phyloP scores from a whole-genome alignment of 441 rosid species.

The Populus hybrid region DNA sequence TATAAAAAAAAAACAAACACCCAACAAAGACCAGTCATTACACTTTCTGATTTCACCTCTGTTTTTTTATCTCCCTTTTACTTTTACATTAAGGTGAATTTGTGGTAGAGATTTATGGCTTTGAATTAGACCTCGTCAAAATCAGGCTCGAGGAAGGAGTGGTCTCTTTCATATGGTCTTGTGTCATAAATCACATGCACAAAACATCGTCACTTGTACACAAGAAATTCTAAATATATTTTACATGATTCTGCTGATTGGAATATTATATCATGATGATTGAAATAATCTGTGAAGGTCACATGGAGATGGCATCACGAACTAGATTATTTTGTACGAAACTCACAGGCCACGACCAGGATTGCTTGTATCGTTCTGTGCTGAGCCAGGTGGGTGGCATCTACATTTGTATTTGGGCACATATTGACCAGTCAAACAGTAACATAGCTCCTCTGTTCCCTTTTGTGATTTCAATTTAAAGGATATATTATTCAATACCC shows the following conservation, averaged over 20 bases:
- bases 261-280: slow-evolving; percentile 17
- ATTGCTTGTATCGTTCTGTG: background rate
- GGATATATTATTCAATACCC: no score
- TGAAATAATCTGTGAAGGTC: slow-evolving; percentile 3
- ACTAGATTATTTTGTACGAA: background rate
- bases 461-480: no score
- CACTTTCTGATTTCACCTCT: no score
- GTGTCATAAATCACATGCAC: slow-evolving; percentile 17
- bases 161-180: background rate
- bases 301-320: slow-evolving; percentile 11
- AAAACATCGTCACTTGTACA: no score
- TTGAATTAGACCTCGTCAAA: background rate
- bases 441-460: background rate
- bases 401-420: background rate
- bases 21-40: background rate
- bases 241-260: background rate
- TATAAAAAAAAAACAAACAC: no score
- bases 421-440: background rate
- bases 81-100: background rate
- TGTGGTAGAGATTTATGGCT: background rate
- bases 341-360: background rate
- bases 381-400: background rate
- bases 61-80: background rate
- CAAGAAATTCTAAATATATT: background rate
- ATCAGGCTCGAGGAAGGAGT: no score